Conservation (phyloP, 805 yeast genomes). For the Metschnikowia borealis region DNA sequence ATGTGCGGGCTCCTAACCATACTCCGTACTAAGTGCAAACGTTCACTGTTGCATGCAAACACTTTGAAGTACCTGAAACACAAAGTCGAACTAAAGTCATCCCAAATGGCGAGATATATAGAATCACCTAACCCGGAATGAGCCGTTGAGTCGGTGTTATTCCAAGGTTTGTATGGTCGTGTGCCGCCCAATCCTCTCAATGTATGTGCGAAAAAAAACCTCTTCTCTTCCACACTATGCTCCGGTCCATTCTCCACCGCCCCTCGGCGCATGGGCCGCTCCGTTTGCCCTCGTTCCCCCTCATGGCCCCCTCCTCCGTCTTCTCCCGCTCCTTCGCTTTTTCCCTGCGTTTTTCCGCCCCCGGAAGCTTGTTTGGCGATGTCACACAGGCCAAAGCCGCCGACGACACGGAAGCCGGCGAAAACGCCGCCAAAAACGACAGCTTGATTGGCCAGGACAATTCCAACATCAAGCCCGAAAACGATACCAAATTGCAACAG, state of each 20-base stretch:
- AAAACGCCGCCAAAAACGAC: slow-evolving; percentile 1
- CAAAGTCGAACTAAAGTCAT: no score
- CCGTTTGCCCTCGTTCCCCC: not conserved
- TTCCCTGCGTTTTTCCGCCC: not conserved
- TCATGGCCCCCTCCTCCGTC: no score
- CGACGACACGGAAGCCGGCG: not conserved
- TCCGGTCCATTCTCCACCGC: slow-evolving; percentile 5
- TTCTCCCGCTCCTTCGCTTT: not conserved
- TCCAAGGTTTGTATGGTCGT: not conserved
- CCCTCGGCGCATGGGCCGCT: slow-evolving; percentile 1
- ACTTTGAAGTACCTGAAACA: no score
- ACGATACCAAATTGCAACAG: slow-evolving; percentile 43
- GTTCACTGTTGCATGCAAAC: no score
- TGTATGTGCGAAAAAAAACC: not conserved
- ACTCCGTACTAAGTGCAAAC: no score
- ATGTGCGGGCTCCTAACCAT: no score
- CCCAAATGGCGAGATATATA: no score
- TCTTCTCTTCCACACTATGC: slow-evolving; percentile 3
- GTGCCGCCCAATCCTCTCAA: not conserved
- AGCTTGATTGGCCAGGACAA: slow-evolving; percentile 9
- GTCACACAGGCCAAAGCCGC: slow-evolving; percentile 23
- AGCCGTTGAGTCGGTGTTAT: no score
- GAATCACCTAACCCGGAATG: no score
- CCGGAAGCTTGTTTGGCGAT: slow-evolving; percentile 29
- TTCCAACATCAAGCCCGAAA: slow-evolving; percentile 23